Evolutionary conservation across 1,139 yeast genomes (phyloP).

Genomic region (Yamadazyma spencermartinsiae): DNA sequence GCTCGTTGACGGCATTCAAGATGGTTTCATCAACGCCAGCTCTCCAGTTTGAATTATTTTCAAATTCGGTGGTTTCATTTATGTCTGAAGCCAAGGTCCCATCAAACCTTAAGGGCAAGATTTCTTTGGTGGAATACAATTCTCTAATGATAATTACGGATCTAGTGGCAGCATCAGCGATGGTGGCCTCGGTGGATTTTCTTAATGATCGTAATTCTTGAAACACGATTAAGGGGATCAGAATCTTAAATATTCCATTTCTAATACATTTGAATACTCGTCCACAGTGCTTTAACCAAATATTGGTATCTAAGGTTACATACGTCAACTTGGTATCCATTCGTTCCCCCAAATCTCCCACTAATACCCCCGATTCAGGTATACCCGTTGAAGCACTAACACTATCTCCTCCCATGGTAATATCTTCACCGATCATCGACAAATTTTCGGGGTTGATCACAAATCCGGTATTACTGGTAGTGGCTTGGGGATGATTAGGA

Average conservation of each 20-base stretch:
- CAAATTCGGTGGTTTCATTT: constrained; percentile 58
- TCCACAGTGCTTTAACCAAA: constrained; percentile 82
- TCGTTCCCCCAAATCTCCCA: constrained; percentile 47
- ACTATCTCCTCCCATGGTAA: background rate
- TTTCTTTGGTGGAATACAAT: constrained; percentile 55
- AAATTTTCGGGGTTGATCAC: constrained; percentile 25
- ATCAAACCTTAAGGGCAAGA: constrained; percentile 53
- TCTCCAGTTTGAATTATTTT: constrained; percentile 67
- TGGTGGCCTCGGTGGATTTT: constrained; percentile 71
- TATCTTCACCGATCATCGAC: constrained; percentile 15
- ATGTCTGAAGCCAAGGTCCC: constrained; percentile 57
- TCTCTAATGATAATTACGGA: constrained; percentile 75
- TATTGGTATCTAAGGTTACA: constrained; percentile 72
- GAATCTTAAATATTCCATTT: constrained; percentile 54
- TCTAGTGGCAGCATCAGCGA: constrained; percentile 79
- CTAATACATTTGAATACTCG: constrained; percentile 69
- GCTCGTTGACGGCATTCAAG: constrained; percentile 49
- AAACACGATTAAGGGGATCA: constrained; percentile 73
- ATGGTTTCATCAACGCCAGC: constrained; percentile 61
- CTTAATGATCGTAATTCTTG: constrained; percentile 77
- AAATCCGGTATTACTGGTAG: constrained; percentile 8
- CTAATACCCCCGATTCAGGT: constrained; percentile 14
- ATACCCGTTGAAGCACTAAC: background rate
- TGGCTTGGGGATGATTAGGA: constrained; percentile 13
- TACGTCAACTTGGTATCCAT: constrained; percentile 59